These are phyloP conservation scores for Ophiocytium majus DNA, from an alignment of 352 stramenopile genomes.

Conservation along the genomic window DNA sequence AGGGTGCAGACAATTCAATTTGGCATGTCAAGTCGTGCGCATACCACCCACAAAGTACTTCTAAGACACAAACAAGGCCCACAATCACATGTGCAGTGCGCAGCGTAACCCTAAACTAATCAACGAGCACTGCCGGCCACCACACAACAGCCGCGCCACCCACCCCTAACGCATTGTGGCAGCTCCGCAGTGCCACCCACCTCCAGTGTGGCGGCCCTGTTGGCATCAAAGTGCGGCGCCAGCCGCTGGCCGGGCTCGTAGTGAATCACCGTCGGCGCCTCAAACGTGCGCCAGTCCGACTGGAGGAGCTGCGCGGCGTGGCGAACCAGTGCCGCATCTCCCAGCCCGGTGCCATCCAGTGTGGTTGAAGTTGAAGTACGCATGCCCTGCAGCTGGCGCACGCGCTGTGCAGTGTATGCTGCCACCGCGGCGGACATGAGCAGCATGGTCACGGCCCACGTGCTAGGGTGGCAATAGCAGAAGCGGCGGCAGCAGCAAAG, in stretches of 20 bases:
- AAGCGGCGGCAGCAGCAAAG: no score
- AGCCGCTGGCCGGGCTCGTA: conserved; percentile 65
- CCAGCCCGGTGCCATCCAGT: conserved; percentile 52
- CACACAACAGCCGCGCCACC: no score
- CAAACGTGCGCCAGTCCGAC: conserved; percentile 58
- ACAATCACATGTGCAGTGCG: no score
- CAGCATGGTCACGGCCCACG: conserved; percentile 60
- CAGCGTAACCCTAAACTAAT: no score
- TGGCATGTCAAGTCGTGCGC: no score
- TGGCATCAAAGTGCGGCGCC: conserved; percentile 68
- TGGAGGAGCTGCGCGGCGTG: background rate
- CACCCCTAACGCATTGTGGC: no score
- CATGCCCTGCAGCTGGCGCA: conserved; percentile 61
- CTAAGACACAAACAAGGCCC: no score
- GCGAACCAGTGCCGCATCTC: background rate
- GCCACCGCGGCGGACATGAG: conserved; percentile 55
- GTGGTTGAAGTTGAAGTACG: conserved; percentile 65
- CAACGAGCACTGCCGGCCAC: no score
- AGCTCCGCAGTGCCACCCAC: no score
- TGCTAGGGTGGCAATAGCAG: no score
- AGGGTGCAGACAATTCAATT: no score
- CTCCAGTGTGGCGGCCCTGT: conserved; percentile 62
- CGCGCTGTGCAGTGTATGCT: conserved; percentile 59
- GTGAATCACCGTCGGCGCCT: conserved; percentile 67
- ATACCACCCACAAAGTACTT: no score